Conservation (phyloP, 306 rosid species). For the Prosopis cineraria region DNA sequence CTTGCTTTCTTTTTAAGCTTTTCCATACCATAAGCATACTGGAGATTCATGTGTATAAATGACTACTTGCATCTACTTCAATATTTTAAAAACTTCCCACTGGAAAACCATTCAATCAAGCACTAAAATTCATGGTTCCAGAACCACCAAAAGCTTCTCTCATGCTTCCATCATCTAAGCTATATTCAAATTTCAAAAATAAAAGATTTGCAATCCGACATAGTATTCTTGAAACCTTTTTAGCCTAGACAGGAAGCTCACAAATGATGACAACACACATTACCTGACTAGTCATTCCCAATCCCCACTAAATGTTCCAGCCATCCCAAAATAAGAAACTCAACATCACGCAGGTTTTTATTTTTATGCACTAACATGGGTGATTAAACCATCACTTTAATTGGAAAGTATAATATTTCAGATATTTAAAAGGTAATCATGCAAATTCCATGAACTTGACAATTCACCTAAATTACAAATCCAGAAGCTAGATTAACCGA, state of each 20-base stretch:
- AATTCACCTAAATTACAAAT: constrained; percentile 26
- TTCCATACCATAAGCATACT: neutral
- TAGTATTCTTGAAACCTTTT: constrained; percentile 14
- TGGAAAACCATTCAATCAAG: constrained; percentile 14
- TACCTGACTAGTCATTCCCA: neutral
- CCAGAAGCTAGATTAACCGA: constrained; percentile 23
- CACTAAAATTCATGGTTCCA: constrained; percentile 13
- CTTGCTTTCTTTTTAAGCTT: neutral
- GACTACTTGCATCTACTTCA: neutral
- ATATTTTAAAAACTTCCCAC: neutral
- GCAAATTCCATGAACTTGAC: constrained; percentile 23
- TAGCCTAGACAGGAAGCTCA: constrained; percentile 21
- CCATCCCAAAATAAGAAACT: constrained; percentile 22
- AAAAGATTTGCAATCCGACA: neutral
- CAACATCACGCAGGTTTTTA: neutral
- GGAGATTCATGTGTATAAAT: neutral
- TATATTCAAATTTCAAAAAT: neutral
- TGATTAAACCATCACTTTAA: constrained; percentile 14
- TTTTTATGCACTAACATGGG: constrained; percentile 10
- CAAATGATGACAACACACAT: neutral
- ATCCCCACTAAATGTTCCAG: constrained; percentile 3
- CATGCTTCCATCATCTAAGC: constrained; percentile 17
- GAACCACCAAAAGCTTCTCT: constrained; percentile 5
- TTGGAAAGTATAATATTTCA: constrained; percentile 6
- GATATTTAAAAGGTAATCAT: constrained; percentile 20